These are phyloP conservation scores for Cystobasidium ongulense DNA, from an alignment of 768 basidiomycete genomes.

Conservation along the genomic window DNA sequence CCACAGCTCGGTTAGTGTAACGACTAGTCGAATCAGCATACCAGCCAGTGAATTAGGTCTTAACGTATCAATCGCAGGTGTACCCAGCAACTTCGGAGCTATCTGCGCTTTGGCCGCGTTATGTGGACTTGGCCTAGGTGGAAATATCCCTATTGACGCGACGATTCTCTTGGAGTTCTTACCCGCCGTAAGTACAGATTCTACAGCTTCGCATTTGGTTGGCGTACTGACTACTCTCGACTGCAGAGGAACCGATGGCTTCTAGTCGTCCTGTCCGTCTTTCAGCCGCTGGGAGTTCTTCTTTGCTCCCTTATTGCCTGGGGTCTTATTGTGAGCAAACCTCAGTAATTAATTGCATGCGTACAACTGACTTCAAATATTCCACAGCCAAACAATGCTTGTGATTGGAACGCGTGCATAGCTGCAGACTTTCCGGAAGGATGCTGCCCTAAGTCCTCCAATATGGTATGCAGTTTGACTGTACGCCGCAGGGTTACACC, in stretches of 20 bases:
- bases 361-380: not conserved
- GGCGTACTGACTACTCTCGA: not conserved
- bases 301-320: slow-evolving; percentile 44
- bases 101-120: slow-evolving; percentile 45
- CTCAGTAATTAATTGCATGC: not conserved
- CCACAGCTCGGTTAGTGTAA: too few relatives aligned
- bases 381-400: slow-evolving; percentile 1
- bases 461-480: slow-evolving; percentile 29
- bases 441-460: slow-evolving; percentile 45
- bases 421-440: slow-evolving; percentile 32
- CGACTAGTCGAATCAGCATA: too few relatives aligned
- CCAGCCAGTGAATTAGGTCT: not conserved
- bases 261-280: slow-evolving; percentile 45
- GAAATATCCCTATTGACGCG: slow-evolving; percentile 48
- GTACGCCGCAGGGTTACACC: not conserved
- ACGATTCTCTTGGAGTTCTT: slow-evolving; percentile 46
- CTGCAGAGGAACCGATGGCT: slow-evolving; percentile 43
- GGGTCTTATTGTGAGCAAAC: slow-evolving; percentile 41
- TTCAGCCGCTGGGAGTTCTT: slow-evolving; percentile 48
- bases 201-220: not conserved
- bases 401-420: slow-evolving; percentile 16
- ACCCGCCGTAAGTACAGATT: slow-evolving; percentile 37
- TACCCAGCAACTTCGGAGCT: slow-evolving; percentile 46
- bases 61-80: slow-evolving; percentile 39
- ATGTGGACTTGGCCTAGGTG: slow-evolving; percentile 44